phyloP scores from a whole-genome alignment of 805 yeast genomes.

The Saccharomycopsis sp. region DNA sequence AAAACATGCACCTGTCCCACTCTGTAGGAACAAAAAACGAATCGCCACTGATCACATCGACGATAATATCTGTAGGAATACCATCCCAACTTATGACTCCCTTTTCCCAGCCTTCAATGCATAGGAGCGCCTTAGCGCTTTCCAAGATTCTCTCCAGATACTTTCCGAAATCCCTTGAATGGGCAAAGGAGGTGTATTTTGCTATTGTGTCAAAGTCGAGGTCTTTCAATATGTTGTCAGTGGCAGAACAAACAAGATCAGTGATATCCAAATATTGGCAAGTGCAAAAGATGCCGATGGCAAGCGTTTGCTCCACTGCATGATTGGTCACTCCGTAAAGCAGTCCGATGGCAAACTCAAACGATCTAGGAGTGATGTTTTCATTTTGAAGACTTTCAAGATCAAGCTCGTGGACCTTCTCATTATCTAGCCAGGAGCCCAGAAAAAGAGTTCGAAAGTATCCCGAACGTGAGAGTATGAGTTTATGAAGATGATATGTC shows the following conservation, averaged over 20 bases:
- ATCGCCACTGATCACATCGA: slow-evolving; percentile 39
- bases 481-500: slow-evolving; percentile 36
- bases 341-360: slow-evolving; percentile 39
- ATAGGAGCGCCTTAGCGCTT: slow-evolving; percentile 37
- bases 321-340: slow-evolving; percentile 37
- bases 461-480: slow-evolving; percentile 38
- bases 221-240: slow-evolving; percentile 31
- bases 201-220: slow-evolving; percentile 32
- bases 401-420: slow-evolving; percentile 25
- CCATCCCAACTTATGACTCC: slow-evolving; percentile 40
- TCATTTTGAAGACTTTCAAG: slow-evolving; percentile 34
- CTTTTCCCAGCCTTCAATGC: slow-evolving; percentile 41
- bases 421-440: slow-evolving; percentile 34
- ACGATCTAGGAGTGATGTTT: slow-evolving; percentile 35
- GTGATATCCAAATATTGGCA: slow-evolving; percentile 42
- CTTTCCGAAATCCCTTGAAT: slow-evolving; percentile 35
- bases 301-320: slow-evolving; percentile 28
- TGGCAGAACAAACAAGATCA: slow-evolving; percentile 36
- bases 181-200: slow-evolving; percentile 34
- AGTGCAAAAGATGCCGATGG: slow-evolving; percentile 37
- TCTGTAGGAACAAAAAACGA: slow-evolving; percentile 46
- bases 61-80: slow-evolving; percentile 35
- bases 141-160: slow-evolving; percentile 39
- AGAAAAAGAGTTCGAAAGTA: slow-evolving; percentile 39
- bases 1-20: slow-evolving; percentile 45